Evolutionary conservation across 2,329 filamentous ascomycete species (phyloP).

Genomic region (Nannizziopsis arthrosporioides): DNA sequence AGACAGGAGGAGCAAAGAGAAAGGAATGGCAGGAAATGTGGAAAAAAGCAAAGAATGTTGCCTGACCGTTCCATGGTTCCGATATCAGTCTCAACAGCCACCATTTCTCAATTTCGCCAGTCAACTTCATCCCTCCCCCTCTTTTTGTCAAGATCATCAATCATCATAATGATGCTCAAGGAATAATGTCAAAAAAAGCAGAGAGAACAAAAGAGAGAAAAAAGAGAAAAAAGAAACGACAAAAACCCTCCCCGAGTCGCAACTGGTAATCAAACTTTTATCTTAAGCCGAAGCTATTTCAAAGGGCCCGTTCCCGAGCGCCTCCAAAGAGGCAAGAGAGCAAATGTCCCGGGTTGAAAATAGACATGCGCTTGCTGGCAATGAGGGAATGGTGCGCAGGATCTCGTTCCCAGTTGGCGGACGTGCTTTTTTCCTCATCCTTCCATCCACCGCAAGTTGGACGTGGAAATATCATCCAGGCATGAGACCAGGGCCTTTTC

Average conservation of each 20-base stretch:
- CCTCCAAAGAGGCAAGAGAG: conserved; percentile 5
- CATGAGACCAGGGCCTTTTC: no score
- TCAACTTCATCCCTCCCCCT: neutral
- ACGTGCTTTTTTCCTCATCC: neutral
- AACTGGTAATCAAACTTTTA: conserved; percentile 15
- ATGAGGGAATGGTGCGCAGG: neutral
- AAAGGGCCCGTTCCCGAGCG: conserved; percentile 7
- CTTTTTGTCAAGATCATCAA: neutral
- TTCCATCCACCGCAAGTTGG: neutral
- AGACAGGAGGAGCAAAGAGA: neutral
- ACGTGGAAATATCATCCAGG: no score
- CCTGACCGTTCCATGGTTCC: conserved; percentile 4
- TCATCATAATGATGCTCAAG: neutral
- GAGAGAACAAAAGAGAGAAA: neutral
- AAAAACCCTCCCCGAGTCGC: no score
- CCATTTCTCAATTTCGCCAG: neutral
- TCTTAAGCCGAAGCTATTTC: conserved; percentile 11
- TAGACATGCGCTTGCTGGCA: neutral
- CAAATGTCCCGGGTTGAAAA: neutral
- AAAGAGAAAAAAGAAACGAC: neutral
- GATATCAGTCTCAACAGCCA: neutral
- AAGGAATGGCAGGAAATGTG: neutral
- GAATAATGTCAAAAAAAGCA: conserved; percentile 7
- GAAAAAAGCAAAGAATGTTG: neutral
- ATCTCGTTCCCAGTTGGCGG: neutral